Evolutionary conservation across 139 green algal species (phyloP).

Genomic region (Nannochloris sp.): DNA sequence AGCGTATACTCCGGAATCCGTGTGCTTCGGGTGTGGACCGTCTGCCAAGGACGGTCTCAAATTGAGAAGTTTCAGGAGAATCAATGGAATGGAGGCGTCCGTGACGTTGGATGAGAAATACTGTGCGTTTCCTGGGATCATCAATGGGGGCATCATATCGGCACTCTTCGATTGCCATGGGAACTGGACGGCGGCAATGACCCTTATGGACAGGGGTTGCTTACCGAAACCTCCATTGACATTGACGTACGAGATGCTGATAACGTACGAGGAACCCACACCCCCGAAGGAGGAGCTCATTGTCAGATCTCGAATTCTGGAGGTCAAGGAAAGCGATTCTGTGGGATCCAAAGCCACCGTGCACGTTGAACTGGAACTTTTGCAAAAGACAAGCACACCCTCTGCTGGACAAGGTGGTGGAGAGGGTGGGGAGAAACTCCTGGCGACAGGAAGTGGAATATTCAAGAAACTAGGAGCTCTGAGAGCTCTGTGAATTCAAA

Average conservation of each 20-base stretch:
- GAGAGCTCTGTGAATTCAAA: constrained; percentile 38
- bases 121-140: constrained; percentile 63
- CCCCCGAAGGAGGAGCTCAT: constrained; percentile 48
- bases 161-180: constrained; percentile 73
- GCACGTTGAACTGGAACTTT: constrained; percentile 44
- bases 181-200: constrained; percentile 69
- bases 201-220: constrained; percentile 65
- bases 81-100: constrained; percentile 46
- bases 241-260: constrained; percentile 59
- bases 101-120: constrained; percentile 39
- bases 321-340: constrained; percentile 26
- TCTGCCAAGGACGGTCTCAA: constrained; percentile 46
- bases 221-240: constrained; percentile 71
- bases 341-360: constrained; percentile 30
- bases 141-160: constrained; percentile 68
- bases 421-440: constrained; percentile 39
- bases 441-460: constrained; percentile 45
- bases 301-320: constrained; percentile 47
- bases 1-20: constrained; percentile 54
- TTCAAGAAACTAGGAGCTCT: constrained; percentile 70
- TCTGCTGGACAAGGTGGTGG: background rate
- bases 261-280: constrained; percentile 59
- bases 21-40: constrained; percentile 65
- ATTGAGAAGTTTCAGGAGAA: constrained; percentile 43
- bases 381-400: constrained; percentile 11